phyloP scores from a whole-genome alignment of 345 rosid genomes.

The Syzygium jambos region DNA sequence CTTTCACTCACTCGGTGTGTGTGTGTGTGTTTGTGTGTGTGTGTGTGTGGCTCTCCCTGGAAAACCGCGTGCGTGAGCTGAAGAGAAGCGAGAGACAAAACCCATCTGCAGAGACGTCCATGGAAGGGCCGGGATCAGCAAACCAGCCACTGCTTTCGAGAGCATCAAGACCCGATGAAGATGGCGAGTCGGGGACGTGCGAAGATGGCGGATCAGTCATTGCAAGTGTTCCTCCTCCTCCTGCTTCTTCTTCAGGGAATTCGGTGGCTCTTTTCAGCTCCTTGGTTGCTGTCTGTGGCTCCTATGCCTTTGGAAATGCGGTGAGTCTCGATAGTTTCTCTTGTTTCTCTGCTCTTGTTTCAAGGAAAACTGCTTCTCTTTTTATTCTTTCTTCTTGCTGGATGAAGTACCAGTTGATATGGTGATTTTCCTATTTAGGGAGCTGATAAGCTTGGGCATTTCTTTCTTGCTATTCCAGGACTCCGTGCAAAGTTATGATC shows the following conservation, averaged over 20 bases:
- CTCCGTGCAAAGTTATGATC: not conserved
- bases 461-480: not conserved
- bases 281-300: slow-evolving; percentile 16
- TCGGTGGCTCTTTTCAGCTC: slow-evolving; percentile 9
- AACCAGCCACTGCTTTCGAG: not conserved
- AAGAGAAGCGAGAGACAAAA: not conserved
- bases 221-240: not conserved
- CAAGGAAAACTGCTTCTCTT: not conserved
- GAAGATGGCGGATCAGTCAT: not conserved
- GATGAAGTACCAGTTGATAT: not conserved
- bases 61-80: not conserved
- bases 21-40: too few relatives aligned
- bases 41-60: not conserved
- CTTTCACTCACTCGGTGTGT: not conserved
- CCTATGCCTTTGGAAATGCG: slow-evolving; percentile 20
- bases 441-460: not conserved
- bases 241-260: not conserved
- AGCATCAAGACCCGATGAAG: not conserved
- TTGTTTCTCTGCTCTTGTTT: not conserved
- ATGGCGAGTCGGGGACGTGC: not conserved
- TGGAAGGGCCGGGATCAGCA: not conserved
- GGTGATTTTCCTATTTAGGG: not conserved
- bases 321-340: slow-evolving; percentile 3
- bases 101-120: not conserved
- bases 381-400: not conserved